phyloP scores from a whole-genome alignment of 345 rosid species.

The Chamaenerion angustifolium region DNA sequence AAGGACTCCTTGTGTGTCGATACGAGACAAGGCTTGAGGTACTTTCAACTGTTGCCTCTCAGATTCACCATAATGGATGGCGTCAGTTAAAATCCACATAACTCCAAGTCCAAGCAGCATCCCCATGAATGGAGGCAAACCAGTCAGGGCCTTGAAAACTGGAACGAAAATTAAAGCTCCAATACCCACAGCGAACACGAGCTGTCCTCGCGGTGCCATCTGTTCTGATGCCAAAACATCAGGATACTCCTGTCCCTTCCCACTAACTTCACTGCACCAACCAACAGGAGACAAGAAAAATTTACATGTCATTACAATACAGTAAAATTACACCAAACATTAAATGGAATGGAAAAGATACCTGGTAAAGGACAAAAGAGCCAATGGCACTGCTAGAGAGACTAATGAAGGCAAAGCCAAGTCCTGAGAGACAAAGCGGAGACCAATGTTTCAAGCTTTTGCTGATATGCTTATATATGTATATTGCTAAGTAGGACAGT shows the following conservation, averaged over 20 bases:
- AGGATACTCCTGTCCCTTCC: slow-evolving; percentile 49
- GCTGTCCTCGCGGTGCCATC: slow-evolving; percentile 87
- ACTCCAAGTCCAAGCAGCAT: slow-evolving; percentile 92
- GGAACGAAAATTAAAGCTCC: slow-evolving; percentile 92
- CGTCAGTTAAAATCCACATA: slow-evolving; percentile 92
- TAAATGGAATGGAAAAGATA: slow-evolving; percentile 26
- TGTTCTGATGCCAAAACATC: slow-evolving; percentile 69
- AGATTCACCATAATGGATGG: slow-evolving; percentile 89
- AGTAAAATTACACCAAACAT: slow-evolving; percentile 1
- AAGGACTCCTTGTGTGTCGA: slow-evolving; percentile 85
- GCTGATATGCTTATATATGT: no score
- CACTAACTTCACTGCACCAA: slow-evolving; percentile 67
- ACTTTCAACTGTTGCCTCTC: slow-evolving; percentile 82
- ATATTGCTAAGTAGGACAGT: no score
- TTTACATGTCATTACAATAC: not conserved
- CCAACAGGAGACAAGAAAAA: slow-evolving; percentile 6
- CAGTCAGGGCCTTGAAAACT: slow-evolving; percentile 79
- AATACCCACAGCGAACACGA: slow-evolving; percentile 69
- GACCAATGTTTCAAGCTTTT: no score
- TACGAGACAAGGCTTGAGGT: slow-evolving; percentile 88
- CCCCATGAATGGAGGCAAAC: slow-evolving; percentile 96
- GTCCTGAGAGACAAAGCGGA: slow-evolving; percentile 25
- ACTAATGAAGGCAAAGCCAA: slow-evolving; percentile 60
- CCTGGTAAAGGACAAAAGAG: slow-evolving; percentile 85
- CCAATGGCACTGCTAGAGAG: slow-evolving; percentile 77